Evolutionary conservation across 2,329 filamentous ascomycete species (phyloP).

Genomic region (Fusarium keratoplasticum): DNA sequence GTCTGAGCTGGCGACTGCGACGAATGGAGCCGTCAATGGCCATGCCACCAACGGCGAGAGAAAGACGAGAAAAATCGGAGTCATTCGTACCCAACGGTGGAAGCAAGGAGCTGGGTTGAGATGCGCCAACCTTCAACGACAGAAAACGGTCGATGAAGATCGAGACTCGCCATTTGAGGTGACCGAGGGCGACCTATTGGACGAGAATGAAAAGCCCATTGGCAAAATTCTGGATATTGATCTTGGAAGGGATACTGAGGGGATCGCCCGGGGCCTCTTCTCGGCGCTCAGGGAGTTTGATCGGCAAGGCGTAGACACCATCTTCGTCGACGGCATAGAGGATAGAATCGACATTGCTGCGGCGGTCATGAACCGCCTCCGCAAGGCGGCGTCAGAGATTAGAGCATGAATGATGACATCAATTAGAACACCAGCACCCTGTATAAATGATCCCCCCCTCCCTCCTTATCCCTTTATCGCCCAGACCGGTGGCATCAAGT

Average conservation of each 20-base stretch:
- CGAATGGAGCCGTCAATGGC: constrained; percentile 39
- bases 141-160: constrained; percentile 40
- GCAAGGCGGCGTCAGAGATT: constrained; percentile 78
- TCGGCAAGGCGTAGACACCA: constrained; percentile 79
- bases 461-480: constrained; percentile 30
- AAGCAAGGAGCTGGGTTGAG: constrained; percentile 55
- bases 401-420: constrained; percentile 57
- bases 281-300: constrained; percentile 89
- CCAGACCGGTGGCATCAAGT: constrained; percentile 37
- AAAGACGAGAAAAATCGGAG: constrained; percentile 54
- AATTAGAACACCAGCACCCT: constrained; percentile 46
- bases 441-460: constrained; percentile 31
- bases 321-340: constrained; percentile 90
- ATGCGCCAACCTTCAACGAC: constrained; percentile 44
- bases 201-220: constrained; percentile 46
- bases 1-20: constrained; percentile 49
- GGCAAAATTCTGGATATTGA: constrained; percentile 74
- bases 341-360: constrained; percentile 85
- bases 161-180: constrained; percentile 54
- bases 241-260: constrained; percentile 76
- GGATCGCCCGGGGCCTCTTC: constrained; percentile 89
- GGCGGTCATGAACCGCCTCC: constrained; percentile 85
- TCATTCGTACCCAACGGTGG: constrained; percentile 70
- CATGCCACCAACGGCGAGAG: constrained; percentile 29
- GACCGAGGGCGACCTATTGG: constrained; percentile 53